A percentile compares a stretch with the other conserved stretches of the same genome.
These are phyloP conservation scores for Kentomonas sorsogonicus DNA, from an alignment of 208 protist genomes.

Conservation along the genomic window DNA sequence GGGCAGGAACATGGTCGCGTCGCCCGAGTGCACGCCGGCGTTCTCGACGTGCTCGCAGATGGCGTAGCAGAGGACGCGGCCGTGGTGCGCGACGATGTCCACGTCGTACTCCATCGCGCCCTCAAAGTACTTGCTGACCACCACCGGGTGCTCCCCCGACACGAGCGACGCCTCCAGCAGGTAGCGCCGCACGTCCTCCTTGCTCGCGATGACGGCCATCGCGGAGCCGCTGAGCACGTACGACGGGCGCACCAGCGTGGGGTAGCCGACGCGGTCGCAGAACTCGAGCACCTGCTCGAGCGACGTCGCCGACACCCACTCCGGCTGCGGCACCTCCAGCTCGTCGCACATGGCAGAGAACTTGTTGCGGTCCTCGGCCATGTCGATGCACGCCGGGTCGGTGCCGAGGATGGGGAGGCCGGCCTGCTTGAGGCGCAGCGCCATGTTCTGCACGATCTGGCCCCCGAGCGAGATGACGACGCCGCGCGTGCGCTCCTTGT, in stretches of 20 bases:
- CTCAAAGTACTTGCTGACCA: slow-evolving; percentile 97
- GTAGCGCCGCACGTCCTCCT: slow-evolving; percentile 91
- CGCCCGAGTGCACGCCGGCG: slow-evolving; percentile 96
- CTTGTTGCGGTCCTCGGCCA: slow-evolving; percentile 96
- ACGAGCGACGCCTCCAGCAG: slow-evolving; percentile 90
- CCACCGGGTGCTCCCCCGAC: slow-evolving; percentile 90
- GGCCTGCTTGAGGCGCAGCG: slow-evolving; percentile 84
- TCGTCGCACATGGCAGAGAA: slow-evolving; percentile 92
- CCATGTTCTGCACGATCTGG: slow-evolving; percentile 98
- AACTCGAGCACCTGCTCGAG: slow-evolving; percentile 89
- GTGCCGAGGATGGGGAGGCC: slow-evolving; percentile 95
- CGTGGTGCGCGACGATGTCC: slow-evolving; percentile 96
- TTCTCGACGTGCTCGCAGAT: slow-evolving; percentile 99
- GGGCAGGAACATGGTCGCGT: slow-evolving; percentile 95
- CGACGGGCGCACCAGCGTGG: slow-evolving; percentile 93
- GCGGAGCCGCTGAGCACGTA: slow-evolving; percentile 97
- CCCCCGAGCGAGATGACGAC: slow-evolving; percentile 96
- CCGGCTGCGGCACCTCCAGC: slow-evolving; percentile 94
- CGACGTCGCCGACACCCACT: slow-evolving; percentile 93
- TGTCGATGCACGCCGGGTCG: slow-evolving; percentile 94
- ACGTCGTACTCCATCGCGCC: slow-evolving; percentile 98
- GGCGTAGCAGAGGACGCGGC: slow-evolving; percentile 93
- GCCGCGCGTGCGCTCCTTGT: slow-evolving; percentile 86
- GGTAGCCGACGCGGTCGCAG: slow-evolving; percentile 90
- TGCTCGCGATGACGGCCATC: slow-evolving; percentile 94